Conservation (phyloP, 768 basidiomycete genomes). For the Porpolomopsis calyptriformis region DNA sequence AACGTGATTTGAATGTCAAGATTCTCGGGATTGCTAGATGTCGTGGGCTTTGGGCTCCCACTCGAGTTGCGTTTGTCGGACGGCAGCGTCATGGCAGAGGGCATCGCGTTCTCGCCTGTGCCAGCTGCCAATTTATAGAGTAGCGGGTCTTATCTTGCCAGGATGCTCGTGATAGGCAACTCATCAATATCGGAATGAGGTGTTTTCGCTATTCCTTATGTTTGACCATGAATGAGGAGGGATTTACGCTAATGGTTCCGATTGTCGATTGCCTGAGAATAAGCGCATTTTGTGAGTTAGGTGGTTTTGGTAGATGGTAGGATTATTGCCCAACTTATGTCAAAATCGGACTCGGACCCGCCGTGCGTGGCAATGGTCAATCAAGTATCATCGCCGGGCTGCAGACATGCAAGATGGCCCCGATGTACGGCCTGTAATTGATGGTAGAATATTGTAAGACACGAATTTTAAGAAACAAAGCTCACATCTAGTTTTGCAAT, state of each 20-base stretch:
- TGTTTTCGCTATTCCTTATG: conserved; percentile 5
- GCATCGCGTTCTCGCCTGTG: not conserved
- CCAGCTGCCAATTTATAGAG: not conserved
- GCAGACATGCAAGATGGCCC: too few relatives aligned
- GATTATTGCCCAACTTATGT: too few relatives aligned
- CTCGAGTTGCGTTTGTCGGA: not conserved
- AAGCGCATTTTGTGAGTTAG: not conserved
- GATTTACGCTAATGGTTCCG: too few relatives aligned
- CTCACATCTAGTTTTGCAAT: too few relatives aligned
- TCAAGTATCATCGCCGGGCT: too few relatives aligned
- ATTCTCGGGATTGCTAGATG: not conserved
- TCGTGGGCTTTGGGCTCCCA: not conserved
- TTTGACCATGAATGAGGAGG: not conserved
- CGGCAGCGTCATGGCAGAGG: not conserved
- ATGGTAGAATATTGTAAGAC: too few relatives aligned
- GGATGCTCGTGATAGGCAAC: not conserved
- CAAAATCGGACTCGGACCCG: too few relatives aligned
- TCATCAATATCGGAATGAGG: not conserved
- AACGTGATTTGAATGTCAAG: conserved; percentile 4
- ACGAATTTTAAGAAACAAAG: too few relatives aligned
- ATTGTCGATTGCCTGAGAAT: not conserved
- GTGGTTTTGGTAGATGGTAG: too few relatives aligned
- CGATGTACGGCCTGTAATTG: too few relatives aligned
- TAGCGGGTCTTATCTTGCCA: not conserved
- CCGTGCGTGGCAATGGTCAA: not conserved